These are phyloP conservation scores for Aegilops speltoides DNA, from an alignment of 176 grass and related monocot genomes.

Conservation along the genomic window DNA sequence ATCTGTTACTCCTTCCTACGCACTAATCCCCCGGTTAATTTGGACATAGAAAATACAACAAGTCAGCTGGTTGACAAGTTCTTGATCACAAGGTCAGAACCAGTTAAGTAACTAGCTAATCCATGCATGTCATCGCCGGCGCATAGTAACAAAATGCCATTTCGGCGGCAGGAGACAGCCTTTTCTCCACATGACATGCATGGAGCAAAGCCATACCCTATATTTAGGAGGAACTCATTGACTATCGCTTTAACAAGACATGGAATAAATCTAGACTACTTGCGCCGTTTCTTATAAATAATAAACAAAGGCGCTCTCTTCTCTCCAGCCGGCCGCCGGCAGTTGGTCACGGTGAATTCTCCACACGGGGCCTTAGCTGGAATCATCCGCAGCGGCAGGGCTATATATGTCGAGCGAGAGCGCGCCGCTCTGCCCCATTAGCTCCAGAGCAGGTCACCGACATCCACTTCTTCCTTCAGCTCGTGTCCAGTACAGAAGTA, in stretches of 20 bases:
- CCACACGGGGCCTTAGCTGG: not conserved
- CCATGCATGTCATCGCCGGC: not conserved
- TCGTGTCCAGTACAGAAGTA: not conserved
- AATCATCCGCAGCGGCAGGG: constrained; percentile 6
- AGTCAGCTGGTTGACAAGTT: not conserved
- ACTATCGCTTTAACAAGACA: not conserved
- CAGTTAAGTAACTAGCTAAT: not conserved
- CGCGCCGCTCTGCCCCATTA: not conserved
- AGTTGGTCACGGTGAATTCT: constrained; percentile 6
- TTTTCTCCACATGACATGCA: not conserved
- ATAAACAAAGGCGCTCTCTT: not conserved
- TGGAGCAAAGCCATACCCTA: not conserved
- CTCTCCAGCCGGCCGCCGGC: constrained; percentile 18
- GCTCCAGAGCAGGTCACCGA: not conserved
- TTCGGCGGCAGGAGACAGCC: not conserved
- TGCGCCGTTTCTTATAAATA: not conserved
- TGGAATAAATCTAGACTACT: not conserved
- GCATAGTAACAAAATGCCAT: too few species aligned
- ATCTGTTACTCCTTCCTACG: not conserved
- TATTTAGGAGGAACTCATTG: not conserved
- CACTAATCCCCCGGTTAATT: not conserved
- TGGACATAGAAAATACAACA: not conserved
- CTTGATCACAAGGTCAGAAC: not conserved
- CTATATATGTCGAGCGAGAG: constrained; percentile 24
- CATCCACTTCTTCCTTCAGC: too few species aligned